Evolutionary conservation across 2,329 filamentous ascomycete genomes (phyloP).

Genomic region (Phyllosticta citribraziliensis): DNA sequence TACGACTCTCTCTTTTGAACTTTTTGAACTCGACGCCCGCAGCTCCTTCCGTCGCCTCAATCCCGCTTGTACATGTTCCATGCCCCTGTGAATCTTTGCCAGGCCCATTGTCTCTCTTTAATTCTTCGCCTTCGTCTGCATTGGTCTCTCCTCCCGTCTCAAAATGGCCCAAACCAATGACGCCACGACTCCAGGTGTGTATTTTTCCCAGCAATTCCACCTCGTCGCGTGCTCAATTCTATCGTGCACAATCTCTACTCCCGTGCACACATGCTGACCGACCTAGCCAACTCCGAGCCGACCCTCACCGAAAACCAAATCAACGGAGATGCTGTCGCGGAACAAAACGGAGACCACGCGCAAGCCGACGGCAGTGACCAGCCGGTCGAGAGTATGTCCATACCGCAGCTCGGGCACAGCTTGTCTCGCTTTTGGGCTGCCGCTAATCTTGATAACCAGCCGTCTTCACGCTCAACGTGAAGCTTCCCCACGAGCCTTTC

Average conservation of each 20-base stretch:
- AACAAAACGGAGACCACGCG: slow-evolving; percentile 12
- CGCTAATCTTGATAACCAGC: slow-evolving; percentile 21
- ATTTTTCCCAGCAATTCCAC: slow-evolving; percentile 7
- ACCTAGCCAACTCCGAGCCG: slow-evolving; percentile 20
- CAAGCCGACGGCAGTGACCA: slow-evolving; percentile 22
- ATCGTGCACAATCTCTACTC: not conserved
- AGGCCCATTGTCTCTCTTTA: slow-evolving; percentile 5
- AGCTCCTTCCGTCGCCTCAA: slow-evolving; percentile 1
- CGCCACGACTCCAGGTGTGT: slow-evolving; percentile 29
- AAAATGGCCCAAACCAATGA: slow-evolving; percentile 28
- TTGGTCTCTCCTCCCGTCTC: slow-evolving; percentile 4
- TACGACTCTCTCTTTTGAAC: slow-evolving; percentile 7
- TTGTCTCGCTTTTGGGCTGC: not conserved
- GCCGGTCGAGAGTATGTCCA: slow-evolving; percentile 23
- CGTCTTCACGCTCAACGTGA: slow-evolving; percentile 64
- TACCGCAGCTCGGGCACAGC: not conserved
- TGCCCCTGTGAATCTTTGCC: not conserved
- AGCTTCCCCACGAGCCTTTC: slow-evolving; percentile 68
- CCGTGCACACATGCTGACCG: not conserved
- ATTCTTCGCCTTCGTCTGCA: slow-evolving; percentile 1
- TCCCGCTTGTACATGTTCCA: slow-evolving; percentile 22
- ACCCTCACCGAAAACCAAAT: slow-evolving; percentile 17
- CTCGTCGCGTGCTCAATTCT: not conserved
- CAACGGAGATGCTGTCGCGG: slow-evolving; percentile 12
- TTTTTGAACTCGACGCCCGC: slow-evolving; percentile 6